These are phyloP conservation scores for Pythium plurisporium DNA, from an alignment of 352 stramenopile species.

Conservation along the genomic window DNA sequence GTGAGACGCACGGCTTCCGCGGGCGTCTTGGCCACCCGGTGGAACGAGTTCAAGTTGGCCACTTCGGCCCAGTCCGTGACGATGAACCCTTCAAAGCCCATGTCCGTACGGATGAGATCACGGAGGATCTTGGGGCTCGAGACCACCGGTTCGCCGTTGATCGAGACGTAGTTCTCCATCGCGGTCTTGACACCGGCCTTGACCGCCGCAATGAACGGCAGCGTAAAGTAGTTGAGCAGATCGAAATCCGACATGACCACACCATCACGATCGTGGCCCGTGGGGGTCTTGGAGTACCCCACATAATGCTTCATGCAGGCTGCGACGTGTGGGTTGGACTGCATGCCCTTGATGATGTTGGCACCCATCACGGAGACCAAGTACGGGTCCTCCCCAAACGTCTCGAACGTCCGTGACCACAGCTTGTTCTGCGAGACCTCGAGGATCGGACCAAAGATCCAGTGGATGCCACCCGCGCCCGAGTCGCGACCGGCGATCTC, in stretches of 20 bases:
- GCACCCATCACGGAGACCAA: slow-evolving; percentile 48
- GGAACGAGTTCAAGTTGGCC: slow-evolving; percentile 55
- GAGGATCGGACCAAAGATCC: slow-evolving; percentile 80
- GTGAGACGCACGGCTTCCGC: slow-evolving; percentile 40
- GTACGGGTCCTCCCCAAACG: slow-evolving; percentile 79
- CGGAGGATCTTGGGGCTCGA: slow-evolving; percentile 64
- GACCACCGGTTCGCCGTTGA: slow-evolving; percentile 90
- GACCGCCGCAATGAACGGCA: slow-evolving; percentile 79
- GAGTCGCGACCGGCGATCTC: slow-evolving; percentile 57
- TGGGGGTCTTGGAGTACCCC: slow-evolving; percentile 80
- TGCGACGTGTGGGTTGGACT: slow-evolving; percentile 29
- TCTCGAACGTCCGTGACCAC: slow-evolving; percentile 78
- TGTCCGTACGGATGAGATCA: slow-evolving; percentile 39
- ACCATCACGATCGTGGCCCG: slow-evolving; percentile 74
- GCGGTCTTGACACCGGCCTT: slow-evolving; percentile 77
- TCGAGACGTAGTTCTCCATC: slow-evolving; percentile 94
- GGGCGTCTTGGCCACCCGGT: slow-evolving; percentile 36
- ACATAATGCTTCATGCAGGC: slow-evolving; percentile 83
- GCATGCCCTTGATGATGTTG: slow-evolving; percentile 42
- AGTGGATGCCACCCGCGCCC: slow-evolving; percentile 53
- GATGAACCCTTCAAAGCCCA: slow-evolving; percentile 68
- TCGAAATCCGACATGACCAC: slow-evolving; percentile 76
- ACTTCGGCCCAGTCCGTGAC: slow-evolving; percentile 86
- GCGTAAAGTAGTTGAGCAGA: slow-evolving; percentile 82
- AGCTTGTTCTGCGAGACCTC: slow-evolving; percentile 53